Evolutionary conservation across 305 asterid species (phyloP).

Genomic region (Petunia hybrid): DNA sequence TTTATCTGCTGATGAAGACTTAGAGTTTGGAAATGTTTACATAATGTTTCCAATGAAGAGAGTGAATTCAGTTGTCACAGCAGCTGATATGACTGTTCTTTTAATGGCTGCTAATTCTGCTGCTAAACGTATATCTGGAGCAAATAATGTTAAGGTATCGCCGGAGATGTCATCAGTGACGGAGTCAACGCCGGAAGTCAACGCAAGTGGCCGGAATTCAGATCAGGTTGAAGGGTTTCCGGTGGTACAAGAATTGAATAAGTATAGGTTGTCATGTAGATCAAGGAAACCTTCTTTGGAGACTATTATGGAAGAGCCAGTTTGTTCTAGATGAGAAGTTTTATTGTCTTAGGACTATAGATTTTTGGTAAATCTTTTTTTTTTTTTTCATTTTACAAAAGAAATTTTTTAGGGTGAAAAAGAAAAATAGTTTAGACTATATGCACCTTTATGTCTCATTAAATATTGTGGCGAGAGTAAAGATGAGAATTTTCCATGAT

Average conservation of each 20-base stretch:
- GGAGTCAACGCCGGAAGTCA: constrained; percentile 30
- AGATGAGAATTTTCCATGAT: background rate
- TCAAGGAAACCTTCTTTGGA: constrained; percentile 78
- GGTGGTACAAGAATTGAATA: constrained; percentile 44
- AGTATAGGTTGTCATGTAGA: constrained; percentile 62
- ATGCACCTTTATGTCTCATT: background rate
- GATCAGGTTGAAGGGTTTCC: constrained; percentile 45
- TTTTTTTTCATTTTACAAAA: background rate
- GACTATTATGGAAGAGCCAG: constrained; percentile 79
- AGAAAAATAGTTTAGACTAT: background rate
- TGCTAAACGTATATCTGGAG: constrained; percentile 50
- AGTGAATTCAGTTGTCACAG: constrained; percentile 65
- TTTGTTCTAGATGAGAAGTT: constrained; percentile 41
- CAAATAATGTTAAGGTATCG: constrained; percentile 43
- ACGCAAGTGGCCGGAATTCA: constrained; percentile 39
- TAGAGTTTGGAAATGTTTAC: constrained; percentile 71
- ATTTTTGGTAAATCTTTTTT: background rate
- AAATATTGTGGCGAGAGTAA: background rate
- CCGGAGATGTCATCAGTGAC: constrained; percentile 29
- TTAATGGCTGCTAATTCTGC: constrained; percentile 24
- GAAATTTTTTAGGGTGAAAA: background rate
- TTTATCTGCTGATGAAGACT: constrained; percentile 79
- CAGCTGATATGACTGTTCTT: constrained; percentile 66
- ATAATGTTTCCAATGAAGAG: constrained; percentile 78
- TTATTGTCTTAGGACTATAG: background rate